Evolutionary conservation across 805 yeast species (phyloP), one percentile per base, ranked within the genome.

Genomic region (Debaryomyces hansenii): DNA sequence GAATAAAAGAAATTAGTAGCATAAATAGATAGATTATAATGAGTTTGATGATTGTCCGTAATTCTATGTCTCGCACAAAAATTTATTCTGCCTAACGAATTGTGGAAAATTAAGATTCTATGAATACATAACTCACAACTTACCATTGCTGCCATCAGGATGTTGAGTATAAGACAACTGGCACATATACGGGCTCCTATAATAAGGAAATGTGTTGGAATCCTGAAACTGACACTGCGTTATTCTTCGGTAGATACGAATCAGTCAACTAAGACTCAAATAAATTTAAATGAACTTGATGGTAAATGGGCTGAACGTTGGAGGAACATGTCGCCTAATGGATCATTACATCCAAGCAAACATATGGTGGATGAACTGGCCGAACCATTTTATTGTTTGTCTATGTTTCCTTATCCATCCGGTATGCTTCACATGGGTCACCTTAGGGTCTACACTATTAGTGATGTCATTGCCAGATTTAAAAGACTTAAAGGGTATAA

Each of bases 341-440:
- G 45, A 4, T 60, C 72, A 0, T 55, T 74, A 10, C 73, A 72
- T 43, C 79, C 79, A 0, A 55, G 66, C 4, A 58, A 63, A 36
- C 55, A 58, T 34, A 11, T 49, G 40, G 40, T 32, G 3, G 39
- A 39, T 20, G 33, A 39, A 3, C 15, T 15, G 14, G 29, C 16
- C 4, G 60, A 42, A 27, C 51, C 64, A 1, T 82, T 79, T 60
- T 92, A 84, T 63, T 79, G 87, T 21, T 70, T 94, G 28, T 77
- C 96, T 0, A 88, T 87, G 96, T 92, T 94, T 60, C 99, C 99
- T 1, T 94, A 94, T 57, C 99, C 99, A 1, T 90, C 97, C 0
- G 99, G 99, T 1, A 76, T 77, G 48, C 75, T 94, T 4, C 99
- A 94, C 60, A 83, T 94, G 78, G 99, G 99, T 0, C 99, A 94